phyloP scores from a whole-genome alignment of 169 alveolate genomes.

The Cystoisospora suis region DNA sequence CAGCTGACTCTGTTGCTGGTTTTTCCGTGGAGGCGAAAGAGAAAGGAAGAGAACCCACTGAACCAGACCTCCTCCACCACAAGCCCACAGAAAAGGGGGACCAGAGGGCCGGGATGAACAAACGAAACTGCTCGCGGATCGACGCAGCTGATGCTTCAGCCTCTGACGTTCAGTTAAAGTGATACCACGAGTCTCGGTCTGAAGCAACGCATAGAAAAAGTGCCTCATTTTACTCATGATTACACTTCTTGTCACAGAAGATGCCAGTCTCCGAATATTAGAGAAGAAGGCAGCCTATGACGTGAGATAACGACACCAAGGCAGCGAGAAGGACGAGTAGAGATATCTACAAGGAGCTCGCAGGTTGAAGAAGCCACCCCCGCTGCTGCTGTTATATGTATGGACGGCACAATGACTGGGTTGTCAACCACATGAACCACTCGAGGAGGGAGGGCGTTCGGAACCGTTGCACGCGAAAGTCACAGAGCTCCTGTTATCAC shows the following conservation, averaged over 20 bases:
- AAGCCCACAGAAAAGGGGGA: neutral
- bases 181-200: conserved; percentile 8
- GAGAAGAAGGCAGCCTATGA: neutral
- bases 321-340: neutral
- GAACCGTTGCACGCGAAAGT: too few relatives aligned
- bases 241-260: too few relatives aligned
- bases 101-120: neutral
- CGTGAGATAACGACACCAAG: neutral
- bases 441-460: too few relatives aligned
- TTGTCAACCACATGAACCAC: too few relatives aligned
- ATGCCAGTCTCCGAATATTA: neutral
- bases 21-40: too few relatives aligned
- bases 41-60: neutral
- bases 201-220: neutral
- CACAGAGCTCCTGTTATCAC: too few relatives aligned
- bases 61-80: neutral
- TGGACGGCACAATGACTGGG: too few relatives aligned
- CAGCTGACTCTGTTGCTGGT: too few relatives aligned
- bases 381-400: too few relatives aligned
- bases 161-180: neutral
- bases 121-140: neutral
- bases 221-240: too few relatives aligned
- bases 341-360: neutral
- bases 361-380: neutral
- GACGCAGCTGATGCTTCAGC: neutral